Base-by-base conservation (phyloP, 116 monocot species). In the Zostera marina region DNA sequence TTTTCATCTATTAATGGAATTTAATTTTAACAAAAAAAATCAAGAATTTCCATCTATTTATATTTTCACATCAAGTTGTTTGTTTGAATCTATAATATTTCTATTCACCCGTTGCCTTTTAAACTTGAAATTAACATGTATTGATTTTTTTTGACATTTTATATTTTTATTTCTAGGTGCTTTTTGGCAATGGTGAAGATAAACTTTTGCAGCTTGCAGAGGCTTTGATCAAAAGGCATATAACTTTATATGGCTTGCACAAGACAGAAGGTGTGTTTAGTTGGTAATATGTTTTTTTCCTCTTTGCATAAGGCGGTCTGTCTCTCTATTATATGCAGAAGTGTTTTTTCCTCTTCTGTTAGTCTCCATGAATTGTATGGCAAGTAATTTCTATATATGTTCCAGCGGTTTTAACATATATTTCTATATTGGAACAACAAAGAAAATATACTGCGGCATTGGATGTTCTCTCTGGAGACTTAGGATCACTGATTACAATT, bases 371-470 rank as follows among this genome's bases (percentile, higher is more conserved):
- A 15, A 26, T 56, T n/a, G n/a, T 16, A 15, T 17, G 15, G 39
- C 14, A 25, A 54, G 11, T 24, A 60, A 42, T 15, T 52, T 67
- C 22, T 42, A 2, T 61, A 45, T 65, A 40, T 54, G 25, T 52
- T 61, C 54, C 82, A 96, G 96, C 89, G 40, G 75, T 96, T 58
- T 63, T 78, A 22, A 73, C 85, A 53, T 89, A 96, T 53, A 72
- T 96, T 69, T 89, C 89, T 61, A 68, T 96, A 67, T 65, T 96
- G 74, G 96, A 96, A 58, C 96, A 85, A 70, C 96, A 96, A 85
- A 70, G 44, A 49, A 96, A 89, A 47, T 96, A 76, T 68, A 72
- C 58, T 25, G 68, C 73, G 65, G 96, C 96, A 62, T 77, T 96
- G 67, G 85, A 82, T 59, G 57, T 85, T 58, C 71, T 96, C 42